Evolutionary conservation across 2,329 filamentous ascomycete species (phyloP), one percentile per base, ranked within the genome.

Genomic region (Didymella segeticola): DNA sequence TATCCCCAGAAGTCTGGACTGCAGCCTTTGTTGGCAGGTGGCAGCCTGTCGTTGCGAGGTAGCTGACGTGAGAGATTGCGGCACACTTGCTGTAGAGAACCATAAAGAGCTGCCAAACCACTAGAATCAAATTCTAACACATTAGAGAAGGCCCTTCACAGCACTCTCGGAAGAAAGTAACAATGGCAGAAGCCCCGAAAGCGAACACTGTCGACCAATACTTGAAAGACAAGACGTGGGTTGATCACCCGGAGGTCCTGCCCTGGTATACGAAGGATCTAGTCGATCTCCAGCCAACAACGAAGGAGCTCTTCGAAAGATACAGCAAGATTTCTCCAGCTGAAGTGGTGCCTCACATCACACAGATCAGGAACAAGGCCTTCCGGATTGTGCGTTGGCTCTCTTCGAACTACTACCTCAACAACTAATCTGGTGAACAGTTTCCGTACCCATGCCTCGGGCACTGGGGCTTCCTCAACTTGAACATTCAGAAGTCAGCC

Each of bases 371-470:
- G 54, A 61, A 74, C 43, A 59, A 68, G 46, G 71, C 69, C 7
- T 73, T 71, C 58, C 62, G 67, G 36, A 54, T 72, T 3, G 69
- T 69, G 61, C 15, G 68, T 56, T 10, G 14, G n/a, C 19, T 26
- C 3, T 11, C 6, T 17, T 8, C n/a, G n/a, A 11, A 2, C 10
- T 29, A 10, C 14, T 10, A 10, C 22, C 3, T 15, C 38, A 25
- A 22, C 17, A 49, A 12, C 7, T 57, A 10, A 61, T 17, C n/a
- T n/a, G 17, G 19, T 5, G 3, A 11, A 8, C 23, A 71, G 69
- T 67, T 60, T 30, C 70, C 71, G 0, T 76, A 75, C 45, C 72
- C 73, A 17, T 76, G 73, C 39, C 63, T 76, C 12, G 74, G 72
- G 4, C 63, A 67, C 22, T 75, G 66, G 62, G 65, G 66, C 2